Conservation (phyloP, 345 rosid species). For the Limnanthes douglasii region DNA sequence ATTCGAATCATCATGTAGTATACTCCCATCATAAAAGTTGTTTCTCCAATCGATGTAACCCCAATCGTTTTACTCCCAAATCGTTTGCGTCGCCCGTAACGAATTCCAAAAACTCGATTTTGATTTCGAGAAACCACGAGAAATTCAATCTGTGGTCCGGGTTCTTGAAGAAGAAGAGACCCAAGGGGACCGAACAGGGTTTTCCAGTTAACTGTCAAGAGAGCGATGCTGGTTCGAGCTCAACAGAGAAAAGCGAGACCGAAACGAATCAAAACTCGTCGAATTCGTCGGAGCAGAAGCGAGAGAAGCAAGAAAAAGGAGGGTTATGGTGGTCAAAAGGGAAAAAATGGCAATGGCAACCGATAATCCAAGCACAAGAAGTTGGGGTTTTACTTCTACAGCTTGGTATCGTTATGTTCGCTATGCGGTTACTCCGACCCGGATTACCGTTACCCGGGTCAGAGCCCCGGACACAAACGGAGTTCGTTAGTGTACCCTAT, state of each 20-base stretch:
- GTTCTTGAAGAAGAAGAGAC: conserved; percentile 14
- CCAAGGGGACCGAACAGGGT: conserved; percentile 16
- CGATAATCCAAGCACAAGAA: conserved; percentile 66
- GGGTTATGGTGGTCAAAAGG: conserved; percentile 58
- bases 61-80: too few species aligned
- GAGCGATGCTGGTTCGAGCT: conserved; percentile 32
- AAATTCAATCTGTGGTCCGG: conserved; percentile 18
- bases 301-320: conserved; percentile 36
- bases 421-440: conserved; percentile 73
- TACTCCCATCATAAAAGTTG: too few species aligned
- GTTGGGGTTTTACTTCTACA: conserved; percentile 65
- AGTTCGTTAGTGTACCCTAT: conserved; percentile 60
- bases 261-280: conserved; percentile 19
- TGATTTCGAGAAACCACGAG: conserved; percentile 4
- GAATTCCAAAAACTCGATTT: too few species aligned
- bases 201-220: conserved; percentile 55
- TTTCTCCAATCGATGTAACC: too few species aligned
- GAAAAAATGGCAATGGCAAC: conserved; percentile 65
- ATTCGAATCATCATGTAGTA: too few species aligned
- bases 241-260: conserved; percentile 23
- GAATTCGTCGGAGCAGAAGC: conserved; percentile 28
- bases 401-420: conserved; percentile 65
- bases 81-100: too few species aligned
- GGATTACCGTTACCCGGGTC: conserved; percentile 80
- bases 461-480: conserved; percentile 57